Evolutionary conservation across 2,329 filamentous ascomycete genomes (phyloP), one percentile per base, ranked within the genome.

Genomic region (Nigrospora osmanthi): DNA sequence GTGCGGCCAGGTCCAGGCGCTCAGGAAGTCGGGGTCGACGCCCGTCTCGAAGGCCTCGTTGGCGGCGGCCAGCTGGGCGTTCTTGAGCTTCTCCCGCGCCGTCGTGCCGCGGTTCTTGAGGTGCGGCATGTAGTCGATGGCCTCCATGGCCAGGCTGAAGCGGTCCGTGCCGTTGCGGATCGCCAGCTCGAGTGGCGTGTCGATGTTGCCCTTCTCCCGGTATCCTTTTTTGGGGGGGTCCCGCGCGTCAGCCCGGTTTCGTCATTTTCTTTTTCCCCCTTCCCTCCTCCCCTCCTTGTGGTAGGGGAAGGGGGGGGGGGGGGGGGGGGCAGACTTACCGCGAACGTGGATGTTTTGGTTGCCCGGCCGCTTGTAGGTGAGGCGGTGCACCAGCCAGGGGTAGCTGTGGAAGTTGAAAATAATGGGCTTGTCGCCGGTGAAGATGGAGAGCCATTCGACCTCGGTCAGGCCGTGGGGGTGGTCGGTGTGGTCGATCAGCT

Each of bases 351-450:
- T 64, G 63, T 86, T 81, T 38, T 72, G 60, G 60, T 75, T 78
- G 6, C 84, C 85, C 2, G 80, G 81, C 1, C 85, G 80, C 67
- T 85, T 84, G 68, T 89, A 89, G 1, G 84, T 85, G 53, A 90
- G 65, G 42, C 85, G 75, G 67, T 89, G 85, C 42, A 90, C 78
- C 56, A 90, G 72, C 83, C 83, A 89, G 10, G 86, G 85, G 67
- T 90, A 89, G 31, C 80, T 84, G 69, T 90, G 86, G 77, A 89
- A 90, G 69, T 89, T 89, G 72, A 90, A 89, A 58, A 89, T 80
- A 59, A 88, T 71, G 17, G 85, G 86, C 52, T 74, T 81, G 68
- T 88, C 70, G 14, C 73, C 71, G 1, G 85, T 89, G 71, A 90
- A 90, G 52, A 89, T 67, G 35, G 82, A 71, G 13, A 64, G 65